Base-by-base conservation (phyloP, 2,329 filamentous ascomycete species). In the Parastagonospora avenae region DNA sequence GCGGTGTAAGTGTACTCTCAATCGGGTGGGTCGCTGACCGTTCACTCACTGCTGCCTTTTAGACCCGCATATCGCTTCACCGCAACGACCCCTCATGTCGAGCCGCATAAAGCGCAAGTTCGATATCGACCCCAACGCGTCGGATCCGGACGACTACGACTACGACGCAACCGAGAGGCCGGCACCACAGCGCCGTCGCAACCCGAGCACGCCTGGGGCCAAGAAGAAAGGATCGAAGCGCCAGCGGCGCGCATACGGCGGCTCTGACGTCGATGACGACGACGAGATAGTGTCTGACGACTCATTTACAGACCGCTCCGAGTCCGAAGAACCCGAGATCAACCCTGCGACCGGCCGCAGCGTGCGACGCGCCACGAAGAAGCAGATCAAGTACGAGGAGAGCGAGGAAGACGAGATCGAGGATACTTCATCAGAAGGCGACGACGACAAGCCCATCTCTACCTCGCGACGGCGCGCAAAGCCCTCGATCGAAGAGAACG, bases 311-410 rank as follows among this genome's bases (percentile, higher is more conserved):
- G 71, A 72, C 8, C 66, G 64, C 47, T 70, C 71, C 10, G 69
- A 73, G 41, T 73, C 73, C 19, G 77, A 77, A 50, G 79, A 82
- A 7, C 72, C 79, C 1, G 80, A 83, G 62, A 76, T 79, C 50
- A 85, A 85, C 60, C 80, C 82, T 14, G 66, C 64, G 32, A 81
- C 82, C 42, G 85, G 85, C 31, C 76, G 82, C 41, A 77, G 80
- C 38, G 79, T 81, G 57, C 80, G 85, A 55, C 77, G 77, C 51
- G 81, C 79, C n/a, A 79, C 81, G 9, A 81, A 81, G 63, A 81
- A 83, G 59, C 69, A 72, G 19, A 76, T 80, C 38, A 78, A 76
- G 29, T 86, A 87, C 76, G 79, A 84, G 57, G 83, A 85, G 66
- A 79, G 76, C 45, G 78, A 80, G 24, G 77, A 79, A 35, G 78